A percentile compares a stretch with the other conserved stretches of the same genome.
Conservation (phyloP, 1,139 yeast genomes). For the Yarrowia galli region DNA sequence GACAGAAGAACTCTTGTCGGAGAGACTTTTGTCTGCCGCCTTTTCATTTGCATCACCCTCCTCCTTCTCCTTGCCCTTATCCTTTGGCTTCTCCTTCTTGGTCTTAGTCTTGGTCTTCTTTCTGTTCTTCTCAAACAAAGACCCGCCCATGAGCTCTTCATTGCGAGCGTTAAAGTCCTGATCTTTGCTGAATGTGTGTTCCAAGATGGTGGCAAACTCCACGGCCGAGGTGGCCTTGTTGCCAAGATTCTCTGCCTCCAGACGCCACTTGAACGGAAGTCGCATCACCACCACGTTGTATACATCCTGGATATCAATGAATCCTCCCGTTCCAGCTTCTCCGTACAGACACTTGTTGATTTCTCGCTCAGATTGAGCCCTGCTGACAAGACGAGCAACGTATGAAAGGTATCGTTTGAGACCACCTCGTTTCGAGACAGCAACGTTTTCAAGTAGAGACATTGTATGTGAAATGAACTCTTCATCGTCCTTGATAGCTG, state of each 20-base stretch:
- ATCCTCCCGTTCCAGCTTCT: constrained; percentile 8
- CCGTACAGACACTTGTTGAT: constrained; percentile 37
- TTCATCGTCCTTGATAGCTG: constrained; percentile 18
- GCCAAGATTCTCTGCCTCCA: constrained; percentile 17
- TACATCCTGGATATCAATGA: constrained; percentile 13
- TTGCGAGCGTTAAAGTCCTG: constrained; percentile 27
- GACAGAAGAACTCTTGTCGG: neutral
- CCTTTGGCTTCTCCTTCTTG: neutral
- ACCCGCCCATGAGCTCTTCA: constrained; percentile 33
- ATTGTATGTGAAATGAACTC: constrained; percentile 24
- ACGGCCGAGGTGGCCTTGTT: constrained; percentile 12
- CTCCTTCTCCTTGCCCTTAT: neutral
- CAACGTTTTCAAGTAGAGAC: constrained; percentile 23
- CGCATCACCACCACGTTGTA: constrained; percentile 10
- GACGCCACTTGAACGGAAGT: constrained; percentile 30
- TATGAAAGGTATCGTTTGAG: constrained; percentile 32
- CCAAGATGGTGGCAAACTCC: constrained; percentile 35
- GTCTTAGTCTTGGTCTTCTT: constrained; percentile 8
- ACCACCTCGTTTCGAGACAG: constrained; percentile 27
- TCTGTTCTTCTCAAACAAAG: constrained; percentile 26
- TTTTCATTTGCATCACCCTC: neutral
- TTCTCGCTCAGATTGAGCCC: constrained; percentile 31
- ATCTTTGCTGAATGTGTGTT: constrained; percentile 23
- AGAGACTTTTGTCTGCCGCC: neutral
- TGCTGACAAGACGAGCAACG: constrained; percentile 29